Percentiles rank a stretch among this genome's conserved stretches.
These are phyloP conservation scores for Acanthamoeba sp. DNA, from an alignment of 208 protist species.

Conservation along the genomic window DNA sequence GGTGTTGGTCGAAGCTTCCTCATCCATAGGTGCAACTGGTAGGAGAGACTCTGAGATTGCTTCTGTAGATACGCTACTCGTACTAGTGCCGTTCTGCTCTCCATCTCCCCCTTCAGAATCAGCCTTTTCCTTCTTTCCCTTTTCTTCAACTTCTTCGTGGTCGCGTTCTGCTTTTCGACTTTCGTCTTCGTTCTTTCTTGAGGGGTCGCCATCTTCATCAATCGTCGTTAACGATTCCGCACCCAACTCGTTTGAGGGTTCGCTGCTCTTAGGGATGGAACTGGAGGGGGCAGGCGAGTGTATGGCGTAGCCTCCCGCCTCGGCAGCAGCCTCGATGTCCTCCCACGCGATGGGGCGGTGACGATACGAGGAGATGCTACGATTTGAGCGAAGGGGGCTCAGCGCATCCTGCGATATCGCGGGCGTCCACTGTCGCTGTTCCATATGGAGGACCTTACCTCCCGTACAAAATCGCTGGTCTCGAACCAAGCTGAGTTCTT, in stretches of 20 bases:
- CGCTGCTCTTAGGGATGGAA: too few species aligned
- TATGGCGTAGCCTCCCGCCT: background rate
- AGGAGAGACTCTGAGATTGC: too few species aligned
- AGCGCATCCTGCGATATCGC: background rate
- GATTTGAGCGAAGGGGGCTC: background rate
- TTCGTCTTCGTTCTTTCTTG: background rate
- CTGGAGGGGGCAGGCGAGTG: background rate
- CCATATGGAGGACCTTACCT: background rate
- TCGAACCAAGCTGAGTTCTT: background rate
- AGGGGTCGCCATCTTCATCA: background rate
- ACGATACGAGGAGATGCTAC: slow-evolving; percentile 4
- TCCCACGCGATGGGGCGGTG: background rate
- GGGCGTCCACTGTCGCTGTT: slow-evolving; percentile 26
- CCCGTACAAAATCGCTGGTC: background rate
- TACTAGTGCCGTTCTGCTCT: too few species aligned
- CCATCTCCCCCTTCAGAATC: too few species aligned
- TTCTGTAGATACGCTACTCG: too few species aligned
- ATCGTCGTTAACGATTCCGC: background rate
- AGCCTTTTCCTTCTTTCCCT: background rate
- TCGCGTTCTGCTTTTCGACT: background rate
- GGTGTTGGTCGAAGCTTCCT: too few species aligned
- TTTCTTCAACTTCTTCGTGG: background rate
- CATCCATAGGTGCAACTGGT: too few species aligned
- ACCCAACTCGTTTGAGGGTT: too few species aligned
- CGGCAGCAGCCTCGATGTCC: slow-evolving; percentile 14